Evolutionary conservation across 768 basidiomycete genomes (phyloP), one percentile per base, ranked within the genome.

Genomic region (Russula lepida): DNA sequence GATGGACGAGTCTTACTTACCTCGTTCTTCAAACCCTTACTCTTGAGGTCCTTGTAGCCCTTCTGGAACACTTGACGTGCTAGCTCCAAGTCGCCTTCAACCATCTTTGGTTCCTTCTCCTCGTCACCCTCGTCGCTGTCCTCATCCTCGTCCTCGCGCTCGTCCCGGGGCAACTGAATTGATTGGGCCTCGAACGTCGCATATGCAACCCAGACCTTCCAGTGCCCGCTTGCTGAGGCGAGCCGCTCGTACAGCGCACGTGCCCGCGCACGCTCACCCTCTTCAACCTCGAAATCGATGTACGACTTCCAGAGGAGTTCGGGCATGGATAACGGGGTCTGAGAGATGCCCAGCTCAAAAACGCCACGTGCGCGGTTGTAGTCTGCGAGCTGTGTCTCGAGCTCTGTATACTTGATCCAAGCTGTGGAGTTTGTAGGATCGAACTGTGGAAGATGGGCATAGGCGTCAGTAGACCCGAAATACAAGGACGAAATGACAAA

Each of bases 161-260:
- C 75, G 4, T 80, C 83, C 23, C 86, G 76, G 11, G 82, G 81
- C 6, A 86, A 67, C 5, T 84, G 84, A 47, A 89, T 86, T 6
- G 83, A 76, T 67, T 88, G 87, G 6, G 84, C 88, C 73, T 98
- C 95, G 68, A 98, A 97, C 67, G 88, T 79, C 0, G 95, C 95
- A 72, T 88, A 98, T 56, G 93, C 86, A 58, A 97, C 91, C 93
- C 94, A 98, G 21, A 95, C 93, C 74, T 98, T 98, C 74, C 93
- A 89, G 70, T 98, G 95, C 4, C 91, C 91, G 65, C 92, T 95
- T 52, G 89, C 77, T 33, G 82, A 75, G 51, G 97, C 79, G 21
- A 98, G 80, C 21, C 94, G 83, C 74, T 98, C 95, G 71, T 97
- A 98, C 43, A 98, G 71, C 6, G 79, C 78, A n/a, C 95, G 79